A percentile compares a stretch with the other conserved stretches of the same genome.
Conservation (phyloP, 2,329 filamentous ascomycete species). For the Dactylonectria estremocensis region DNA sequence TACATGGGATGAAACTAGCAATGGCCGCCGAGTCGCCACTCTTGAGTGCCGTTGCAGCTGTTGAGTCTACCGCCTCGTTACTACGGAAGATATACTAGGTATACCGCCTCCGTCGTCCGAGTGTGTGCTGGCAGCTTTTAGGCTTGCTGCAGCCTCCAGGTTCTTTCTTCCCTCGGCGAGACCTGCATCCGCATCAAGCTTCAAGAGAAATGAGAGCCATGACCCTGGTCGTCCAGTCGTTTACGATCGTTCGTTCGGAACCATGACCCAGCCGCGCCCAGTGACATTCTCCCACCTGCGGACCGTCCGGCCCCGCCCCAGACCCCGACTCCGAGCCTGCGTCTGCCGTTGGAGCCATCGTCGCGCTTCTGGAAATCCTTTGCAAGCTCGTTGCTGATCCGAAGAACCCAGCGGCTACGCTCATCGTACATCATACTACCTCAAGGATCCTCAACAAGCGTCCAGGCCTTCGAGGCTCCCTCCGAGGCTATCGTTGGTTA, state of each 20-base stretch:
- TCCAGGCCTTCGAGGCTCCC: background rate
- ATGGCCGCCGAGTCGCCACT: too few species aligned
- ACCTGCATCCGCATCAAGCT: constrained; percentile 18
- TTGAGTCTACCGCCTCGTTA: background rate
- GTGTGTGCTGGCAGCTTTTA: constrained; percentile 11
- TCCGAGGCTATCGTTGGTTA: background rate
- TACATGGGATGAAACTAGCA: constrained; percentile 17
- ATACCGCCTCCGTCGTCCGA: constrained; percentile 18
- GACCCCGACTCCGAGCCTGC: constrained; percentile 4
- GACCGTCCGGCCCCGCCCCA: background rate
- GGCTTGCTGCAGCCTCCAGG: constrained; percentile 14
- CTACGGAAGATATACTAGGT: background rate
- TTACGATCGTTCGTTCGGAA: constrained; percentile 12
- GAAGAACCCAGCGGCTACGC: constrained; percentile 4
- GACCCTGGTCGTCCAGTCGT: constrained; percentile 22
- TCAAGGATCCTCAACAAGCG: constrained; percentile 10
- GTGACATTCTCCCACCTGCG: constrained; percentile 7
- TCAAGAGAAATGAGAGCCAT: constrained; percentile 20
- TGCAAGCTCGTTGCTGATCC: constrained; percentile 9
- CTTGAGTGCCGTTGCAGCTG: too few species aligned
- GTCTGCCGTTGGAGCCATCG: constrained; percentile 1
- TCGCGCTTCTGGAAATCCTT: constrained; percentile 2
- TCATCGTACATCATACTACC: constrained; percentile 12
- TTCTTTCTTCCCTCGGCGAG: constrained; percentile 27
- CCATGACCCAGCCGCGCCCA: background rate